Percentiles rank a stretch among this genome's conserved stretches.
These are phyloP conservation scores for Pichia kluyveri DNA, from an alignment of 805 yeast genomes.

Conservation along the genomic window DNA sequence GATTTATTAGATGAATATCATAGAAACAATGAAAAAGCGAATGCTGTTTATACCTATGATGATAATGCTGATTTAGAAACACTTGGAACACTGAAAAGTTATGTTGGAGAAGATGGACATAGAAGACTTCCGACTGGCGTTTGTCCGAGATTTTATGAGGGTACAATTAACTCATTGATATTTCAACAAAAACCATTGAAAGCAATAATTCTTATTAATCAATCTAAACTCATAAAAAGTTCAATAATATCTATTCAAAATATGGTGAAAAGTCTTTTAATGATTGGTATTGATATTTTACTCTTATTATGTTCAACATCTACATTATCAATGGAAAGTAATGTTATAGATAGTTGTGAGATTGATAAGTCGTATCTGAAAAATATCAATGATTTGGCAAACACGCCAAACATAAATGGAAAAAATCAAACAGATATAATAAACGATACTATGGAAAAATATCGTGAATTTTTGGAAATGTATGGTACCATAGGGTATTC, in stretches of 20 bases:
- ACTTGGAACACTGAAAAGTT: background rate
- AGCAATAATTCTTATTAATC: conserved; percentile 23
- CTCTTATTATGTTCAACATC: conserved; percentile 17
- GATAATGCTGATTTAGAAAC: background rate
- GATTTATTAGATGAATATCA: background rate
- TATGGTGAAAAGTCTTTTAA: conserved; percentile 20
- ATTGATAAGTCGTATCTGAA: conserved; percentile 8
- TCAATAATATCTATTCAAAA: conserved; percentile 21
- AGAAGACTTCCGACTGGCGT: conserved; percentile 18
- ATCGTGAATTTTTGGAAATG: background rate
- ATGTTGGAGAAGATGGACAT: conserved; percentile 3
- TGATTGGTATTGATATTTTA: conserved; percentile 22
- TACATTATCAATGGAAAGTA: conserved; percentile 7
- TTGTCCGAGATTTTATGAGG: conserved; percentile 22
- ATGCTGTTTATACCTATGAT: background rate
- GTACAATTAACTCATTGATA: conserved; percentile 18
- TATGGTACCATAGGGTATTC: too few relatives aligned
- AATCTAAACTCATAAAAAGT: conserved; percentile 12
- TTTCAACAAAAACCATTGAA: conserved; percentile 20
- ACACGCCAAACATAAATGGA: background rate
- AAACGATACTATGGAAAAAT: background rate
- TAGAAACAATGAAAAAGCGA: background rate
- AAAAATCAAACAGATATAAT: background rate
- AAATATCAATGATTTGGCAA: conserved; percentile 2
- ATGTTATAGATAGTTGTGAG: conserved; percentile 10